A percentile compares a stretch with the other conserved stretches of the same genome.
phyloP scores from a whole-genome alignment of 768 basidiomycete genomes.

The Trametes villosa region DNA sequence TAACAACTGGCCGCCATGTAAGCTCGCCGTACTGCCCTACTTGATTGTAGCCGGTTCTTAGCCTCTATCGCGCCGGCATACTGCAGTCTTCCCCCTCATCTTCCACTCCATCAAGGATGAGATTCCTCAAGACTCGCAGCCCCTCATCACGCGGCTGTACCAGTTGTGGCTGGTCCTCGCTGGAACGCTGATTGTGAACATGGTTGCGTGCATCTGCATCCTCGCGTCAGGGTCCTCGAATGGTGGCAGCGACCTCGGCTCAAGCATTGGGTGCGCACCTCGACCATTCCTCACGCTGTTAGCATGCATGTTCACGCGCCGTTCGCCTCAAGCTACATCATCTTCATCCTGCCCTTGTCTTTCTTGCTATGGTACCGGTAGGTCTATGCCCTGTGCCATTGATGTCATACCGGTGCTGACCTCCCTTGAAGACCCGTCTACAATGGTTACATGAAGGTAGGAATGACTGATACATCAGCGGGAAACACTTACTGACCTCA shows the following conservation, averaged over 20 bases:
- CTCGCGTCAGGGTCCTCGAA: conserved; percentile 76
- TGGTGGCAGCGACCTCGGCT: conserved; percentile 80
- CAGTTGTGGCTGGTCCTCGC: conserved; percentile 93
- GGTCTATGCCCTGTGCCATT: conserved; percentile 33
- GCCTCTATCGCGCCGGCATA: neutral
- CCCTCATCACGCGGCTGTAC: conserved; percentile 84
- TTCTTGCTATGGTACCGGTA: conserved; percentile 97
- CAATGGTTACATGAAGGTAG: conserved; percentile 95
- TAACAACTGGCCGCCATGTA: conserved; percentile 95
- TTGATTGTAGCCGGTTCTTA: neutral
- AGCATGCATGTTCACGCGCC: neutral
- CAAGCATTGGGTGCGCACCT: conserved; percentile 71
- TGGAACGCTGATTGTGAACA: conserved; percentile 82
- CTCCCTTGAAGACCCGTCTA: conserved; percentile 78
- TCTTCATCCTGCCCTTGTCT: conserved; percentile 76
- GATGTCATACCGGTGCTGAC: neutral
- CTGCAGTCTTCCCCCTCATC: conserved; percentile 86
- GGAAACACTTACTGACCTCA: conserved; percentile 31
- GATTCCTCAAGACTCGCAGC: conserved; percentile 80
- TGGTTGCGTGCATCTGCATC: conserved; percentile 88
- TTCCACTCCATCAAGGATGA: conserved; percentile 92
- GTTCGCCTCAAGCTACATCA: conserved; percentile 61
- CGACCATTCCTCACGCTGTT: neutral
- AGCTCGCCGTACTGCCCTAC: conserved; percentile 35
- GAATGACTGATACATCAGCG: conserved; percentile 22